Evolutionary conservation across 768 basidiomycete species (phyloP).

Genomic region (Tulasnella sp.): DNA sequence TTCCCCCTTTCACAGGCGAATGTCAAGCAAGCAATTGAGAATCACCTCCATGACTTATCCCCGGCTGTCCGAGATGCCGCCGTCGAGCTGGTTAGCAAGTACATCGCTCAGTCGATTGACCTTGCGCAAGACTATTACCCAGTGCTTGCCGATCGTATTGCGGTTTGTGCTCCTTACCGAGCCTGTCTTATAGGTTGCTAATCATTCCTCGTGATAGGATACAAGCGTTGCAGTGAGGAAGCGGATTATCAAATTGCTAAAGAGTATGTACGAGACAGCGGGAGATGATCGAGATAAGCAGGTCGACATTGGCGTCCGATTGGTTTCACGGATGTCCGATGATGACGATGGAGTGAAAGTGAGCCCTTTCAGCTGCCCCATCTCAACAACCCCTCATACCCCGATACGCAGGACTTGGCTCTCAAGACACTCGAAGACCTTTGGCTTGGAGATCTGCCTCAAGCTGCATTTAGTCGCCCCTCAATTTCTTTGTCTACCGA

Average conservation of each 20-base stretch:
- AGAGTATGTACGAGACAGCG: slow-evolving; percentile 63
- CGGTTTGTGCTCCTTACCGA: slow-evolving; percentile 50
- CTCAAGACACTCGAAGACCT: slow-evolving; percentile 86
- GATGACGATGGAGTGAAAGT: slow-evolving; percentile 91
- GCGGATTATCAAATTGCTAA: slow-evolving; percentile 91
- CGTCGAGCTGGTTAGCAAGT: slow-evolving; percentile 96
- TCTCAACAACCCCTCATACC: slow-evolving; percentile 10
- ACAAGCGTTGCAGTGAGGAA: slow-evolving; percentile 91
- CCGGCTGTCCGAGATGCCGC: slow-evolving; percentile 95
- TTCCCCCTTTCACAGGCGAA: slow-evolving; percentile 49
- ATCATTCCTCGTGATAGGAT: slow-evolving; percentile 53
- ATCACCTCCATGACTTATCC: slow-evolving; percentile 84
- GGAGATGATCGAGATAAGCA: slow-evolving; percentile 57
- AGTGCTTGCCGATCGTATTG: slow-evolving; percentile 84
- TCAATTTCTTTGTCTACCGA: neutral
- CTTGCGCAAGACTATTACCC: slow-evolving; percentile 88
- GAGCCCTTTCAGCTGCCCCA: slow-evolving; percentile 14
- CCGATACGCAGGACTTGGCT: slow-evolving; percentile 60
- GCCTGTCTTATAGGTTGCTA: neutral
- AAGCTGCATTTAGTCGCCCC: neutral
- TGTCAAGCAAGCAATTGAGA: slow-evolving; percentile 83
- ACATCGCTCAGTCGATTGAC: slow-evolving; percentile 82
- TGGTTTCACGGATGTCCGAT: slow-evolving; percentile 81
- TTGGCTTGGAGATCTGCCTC: slow-evolving; percentile 61
- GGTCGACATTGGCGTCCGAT: slow-evolving; percentile 74